phyloP scores from a whole-genome alignment of 352 stramenopile genomes.

The Globisporangium spinosum region DNA sequence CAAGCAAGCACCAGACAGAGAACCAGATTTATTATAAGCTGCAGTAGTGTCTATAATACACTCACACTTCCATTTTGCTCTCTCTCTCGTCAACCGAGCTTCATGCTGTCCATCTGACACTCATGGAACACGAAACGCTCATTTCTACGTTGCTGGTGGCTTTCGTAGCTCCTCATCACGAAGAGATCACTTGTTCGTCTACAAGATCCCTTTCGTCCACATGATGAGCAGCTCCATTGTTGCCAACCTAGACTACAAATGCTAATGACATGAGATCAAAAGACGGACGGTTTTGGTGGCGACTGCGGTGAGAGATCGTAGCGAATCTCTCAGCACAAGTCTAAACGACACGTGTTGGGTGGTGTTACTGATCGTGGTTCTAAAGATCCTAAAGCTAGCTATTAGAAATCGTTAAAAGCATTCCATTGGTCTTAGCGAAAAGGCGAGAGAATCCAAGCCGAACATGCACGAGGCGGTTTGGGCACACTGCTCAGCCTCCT shows the following conservation, averaged over 20 bases:
- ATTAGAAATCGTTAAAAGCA: slow-evolving; percentile 5
- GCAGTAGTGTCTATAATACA: not conserved
- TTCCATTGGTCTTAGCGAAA: not conserved
- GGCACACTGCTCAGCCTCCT: slow-evolving; percentile 3
- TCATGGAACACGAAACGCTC: not conserved
- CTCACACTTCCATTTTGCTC: not conserved
- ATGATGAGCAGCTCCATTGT: not conserved
- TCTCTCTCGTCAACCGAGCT: not conserved
- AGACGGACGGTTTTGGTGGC: not conserved
- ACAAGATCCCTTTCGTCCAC: not conserved
- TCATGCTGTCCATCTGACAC: not conserved
- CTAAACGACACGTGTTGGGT: slow-evolving; percentile 12
- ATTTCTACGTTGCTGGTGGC: not conserved
- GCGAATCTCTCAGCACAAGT: slow-evolving; percentile 17
- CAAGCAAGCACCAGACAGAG: not conserved
- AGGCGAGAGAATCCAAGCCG: not conserved
- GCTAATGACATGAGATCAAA: not conserved
- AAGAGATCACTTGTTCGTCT: not conserved
- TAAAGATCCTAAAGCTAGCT: slow-evolving; percentile 9
- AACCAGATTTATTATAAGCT: not conserved
- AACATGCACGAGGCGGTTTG: no score
- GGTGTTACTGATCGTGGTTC: not conserved
- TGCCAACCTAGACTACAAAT: not conserved
- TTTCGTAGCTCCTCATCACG: no score
- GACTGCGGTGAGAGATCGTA: slow-evolving; percentile 16